Percentiles rank a stretch among this genome's conserved stretches.
These are phyloP conservation scores for Acacia concinna DNA, from an alignment of 331 rosid species.

Conservation along the genomic window DNA sequence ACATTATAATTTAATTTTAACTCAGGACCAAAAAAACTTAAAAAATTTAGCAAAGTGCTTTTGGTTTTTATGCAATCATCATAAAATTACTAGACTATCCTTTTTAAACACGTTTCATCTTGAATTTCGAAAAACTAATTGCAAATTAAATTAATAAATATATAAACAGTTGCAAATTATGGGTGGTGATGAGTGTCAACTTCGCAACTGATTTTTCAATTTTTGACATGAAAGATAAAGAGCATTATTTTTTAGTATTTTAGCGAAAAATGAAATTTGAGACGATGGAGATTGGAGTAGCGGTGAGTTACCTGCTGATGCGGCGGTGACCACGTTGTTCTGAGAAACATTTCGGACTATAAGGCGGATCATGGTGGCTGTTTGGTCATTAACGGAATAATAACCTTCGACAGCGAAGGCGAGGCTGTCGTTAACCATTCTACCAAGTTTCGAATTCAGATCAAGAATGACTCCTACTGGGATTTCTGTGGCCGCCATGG, in stretches of 20 bases:
- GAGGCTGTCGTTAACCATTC: conserved; percentile 17
- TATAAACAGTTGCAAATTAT: no score
- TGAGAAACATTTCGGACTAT: background rate
- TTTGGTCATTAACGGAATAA: background rate
- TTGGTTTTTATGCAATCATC: no score
- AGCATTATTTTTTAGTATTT: background rate
- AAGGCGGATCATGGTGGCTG: conserved; percentile 25
- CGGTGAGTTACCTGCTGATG: background rate
- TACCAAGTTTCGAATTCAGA: conserved; percentile 29
- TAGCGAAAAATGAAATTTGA: background rate
- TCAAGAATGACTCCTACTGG: conserved; percentile 27
- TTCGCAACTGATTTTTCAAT: no score
- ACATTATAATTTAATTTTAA: no score
- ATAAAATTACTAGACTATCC: no score
- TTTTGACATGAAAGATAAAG: background rate
- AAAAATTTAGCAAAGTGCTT: no score
- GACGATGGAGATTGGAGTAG: background rate
- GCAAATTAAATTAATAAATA: no score
- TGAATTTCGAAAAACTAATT: no score
- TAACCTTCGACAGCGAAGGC: conserved; percentile 32
- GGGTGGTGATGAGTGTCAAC: background rate
- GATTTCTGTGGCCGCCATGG: background rate
- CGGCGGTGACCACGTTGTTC: conserved; percentile 25
- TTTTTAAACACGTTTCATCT: no score
- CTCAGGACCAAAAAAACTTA: no score